Conservation (phyloP, 208 protist species). For the Tritrichomonas foetus region DNA sequence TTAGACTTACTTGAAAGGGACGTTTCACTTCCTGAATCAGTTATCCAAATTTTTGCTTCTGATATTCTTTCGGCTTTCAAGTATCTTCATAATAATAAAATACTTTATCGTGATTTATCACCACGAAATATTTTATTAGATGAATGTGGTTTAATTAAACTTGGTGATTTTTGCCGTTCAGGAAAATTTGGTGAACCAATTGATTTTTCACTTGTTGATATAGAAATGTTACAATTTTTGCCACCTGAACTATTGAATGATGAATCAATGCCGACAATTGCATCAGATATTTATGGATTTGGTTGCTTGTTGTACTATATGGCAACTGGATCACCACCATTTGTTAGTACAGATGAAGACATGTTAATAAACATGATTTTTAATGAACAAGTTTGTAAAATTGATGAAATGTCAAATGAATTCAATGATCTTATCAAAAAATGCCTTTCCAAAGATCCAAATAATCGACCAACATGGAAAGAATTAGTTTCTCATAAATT, state of each 20-base stretch:
- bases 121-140: slow-evolving; percentile 15
- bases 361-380: not conserved
- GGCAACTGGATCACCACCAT: not conserved
- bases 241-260: not conserved
- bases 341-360: not conserved
- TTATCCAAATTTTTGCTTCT: not conserved
- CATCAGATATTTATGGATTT: not conserved
- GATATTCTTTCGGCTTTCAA: not conserved
- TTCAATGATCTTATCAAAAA: not conserved
- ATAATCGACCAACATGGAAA: not conserved
- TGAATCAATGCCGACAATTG: not conserved
- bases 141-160: not conserved
- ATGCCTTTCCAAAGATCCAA: not conserved
- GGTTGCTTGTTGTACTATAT: not conserved
- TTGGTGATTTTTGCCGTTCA: not conserved
- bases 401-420: not conserved
- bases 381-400: not conserved
- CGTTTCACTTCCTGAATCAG: not conserved
- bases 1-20: not conserved
- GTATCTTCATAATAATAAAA: not conserved
- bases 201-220: slow-evolving; percentile 21
- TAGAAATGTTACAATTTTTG: not conserved
- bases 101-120: not conserved
- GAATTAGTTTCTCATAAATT: slow-evolving; percentile 8
- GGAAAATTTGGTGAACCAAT: not conserved